Evolutionary conservation across 1,284 basidiomycete species (phyloP).

Genomic region (Cutaneotrichosporon cutaneum): DNA sequence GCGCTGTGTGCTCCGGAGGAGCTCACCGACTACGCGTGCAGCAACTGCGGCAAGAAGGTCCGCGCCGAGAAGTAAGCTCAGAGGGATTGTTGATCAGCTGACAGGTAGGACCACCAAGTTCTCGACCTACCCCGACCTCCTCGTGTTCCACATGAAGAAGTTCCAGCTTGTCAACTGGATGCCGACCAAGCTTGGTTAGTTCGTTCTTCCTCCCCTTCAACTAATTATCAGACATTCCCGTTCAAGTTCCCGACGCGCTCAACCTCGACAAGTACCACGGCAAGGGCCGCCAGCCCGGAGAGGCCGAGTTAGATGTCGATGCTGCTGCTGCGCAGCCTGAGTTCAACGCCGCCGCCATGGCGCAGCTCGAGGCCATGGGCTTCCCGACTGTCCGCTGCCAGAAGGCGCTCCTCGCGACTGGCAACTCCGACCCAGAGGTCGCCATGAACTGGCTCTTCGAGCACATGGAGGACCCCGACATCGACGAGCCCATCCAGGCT

Average conservation of each 20-base stretch:
- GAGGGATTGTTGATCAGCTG: neutral
- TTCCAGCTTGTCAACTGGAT: conserved; percentile 98
- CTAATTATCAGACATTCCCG: conserved; percentile 69
- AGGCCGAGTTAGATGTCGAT: conserved; percentile 65
- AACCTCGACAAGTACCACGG: conserved; percentile 70
- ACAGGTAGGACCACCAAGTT: conserved; percentile 66
- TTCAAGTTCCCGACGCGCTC: conserved; percentile 67
- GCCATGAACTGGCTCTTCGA: conserved; percentile 96
- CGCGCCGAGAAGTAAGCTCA: conserved; percentile 62
- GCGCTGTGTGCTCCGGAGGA: conserved; percentile 66
- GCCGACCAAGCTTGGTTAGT: conserved; percentile 82
- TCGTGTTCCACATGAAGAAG: conserved; percentile 88
- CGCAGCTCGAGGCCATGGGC: conserved; percentile 79
- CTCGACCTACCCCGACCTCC: conserved; percentile 81
- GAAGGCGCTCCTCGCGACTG: conserved; percentile 85
- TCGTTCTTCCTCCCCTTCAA: neutral
- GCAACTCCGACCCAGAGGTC: conserved; percentile 70
- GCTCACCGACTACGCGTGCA: conserved; percentile 67
- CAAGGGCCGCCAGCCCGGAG: conserved; percentile 69
- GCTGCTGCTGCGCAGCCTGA: conserved; percentile 54
- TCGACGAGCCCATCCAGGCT: conserved; percentile 73
- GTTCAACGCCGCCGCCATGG: conserved; percentile 72
- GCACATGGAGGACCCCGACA: conserved; percentile 96
- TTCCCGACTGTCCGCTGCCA: conserved; percentile 80
- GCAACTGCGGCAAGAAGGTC: conserved; percentile 63